Conservation (phyloP, 768 basidiomycete species). For the Cubamyces lactineus region DNA sequence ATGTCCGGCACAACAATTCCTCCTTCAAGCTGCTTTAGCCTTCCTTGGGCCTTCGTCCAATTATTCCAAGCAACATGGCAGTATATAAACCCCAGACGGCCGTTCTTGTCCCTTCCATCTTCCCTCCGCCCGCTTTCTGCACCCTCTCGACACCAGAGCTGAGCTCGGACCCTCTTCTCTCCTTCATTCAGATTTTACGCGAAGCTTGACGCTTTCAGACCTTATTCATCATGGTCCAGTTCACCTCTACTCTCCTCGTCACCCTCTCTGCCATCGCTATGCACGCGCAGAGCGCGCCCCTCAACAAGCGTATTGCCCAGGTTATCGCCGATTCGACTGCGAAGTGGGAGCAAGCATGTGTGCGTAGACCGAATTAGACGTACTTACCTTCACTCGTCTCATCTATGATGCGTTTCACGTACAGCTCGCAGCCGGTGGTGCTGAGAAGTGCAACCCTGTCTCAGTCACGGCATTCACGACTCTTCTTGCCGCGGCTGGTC, state of each 20-base stretch:
- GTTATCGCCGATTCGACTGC: constrained; percentile 49
- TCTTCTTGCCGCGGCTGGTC: constrained; percentile 54
- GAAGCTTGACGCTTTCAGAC: constrained; percentile 19
- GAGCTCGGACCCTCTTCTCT: constrained; percentile 16
- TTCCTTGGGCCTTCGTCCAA: background rate
- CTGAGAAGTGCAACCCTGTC: constrained; percentile 55
- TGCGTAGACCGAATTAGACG: constrained; percentile 34
- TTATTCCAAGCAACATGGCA: background rate
- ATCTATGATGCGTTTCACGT: background rate
- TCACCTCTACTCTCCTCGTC: constrained; percentile 40
- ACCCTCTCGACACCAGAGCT: constrained; percentile 17
- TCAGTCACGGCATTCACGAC: constrained; percentile 59
- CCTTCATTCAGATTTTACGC: constrained; percentile 5
- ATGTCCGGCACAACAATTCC: too few relatives aligned
- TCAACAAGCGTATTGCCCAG: constrained; percentile 52
- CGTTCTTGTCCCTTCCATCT: background rate
- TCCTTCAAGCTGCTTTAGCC: background rate
- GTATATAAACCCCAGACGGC: constrained; percentile 6
- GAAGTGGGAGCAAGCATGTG: constrained; percentile 57
- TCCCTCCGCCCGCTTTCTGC: background rate
- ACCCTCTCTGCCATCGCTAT: constrained; percentile 35
- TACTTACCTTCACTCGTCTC: background rate
- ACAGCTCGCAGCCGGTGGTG: constrained; percentile 60
- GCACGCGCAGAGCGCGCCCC: constrained; percentile 35
- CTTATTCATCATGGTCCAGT: constrained; percentile 33